Evolutionary conservation across 768 basidiomycete genomes (phyloP).

Genomic region (Leccinum longicurvipes): DNA sequence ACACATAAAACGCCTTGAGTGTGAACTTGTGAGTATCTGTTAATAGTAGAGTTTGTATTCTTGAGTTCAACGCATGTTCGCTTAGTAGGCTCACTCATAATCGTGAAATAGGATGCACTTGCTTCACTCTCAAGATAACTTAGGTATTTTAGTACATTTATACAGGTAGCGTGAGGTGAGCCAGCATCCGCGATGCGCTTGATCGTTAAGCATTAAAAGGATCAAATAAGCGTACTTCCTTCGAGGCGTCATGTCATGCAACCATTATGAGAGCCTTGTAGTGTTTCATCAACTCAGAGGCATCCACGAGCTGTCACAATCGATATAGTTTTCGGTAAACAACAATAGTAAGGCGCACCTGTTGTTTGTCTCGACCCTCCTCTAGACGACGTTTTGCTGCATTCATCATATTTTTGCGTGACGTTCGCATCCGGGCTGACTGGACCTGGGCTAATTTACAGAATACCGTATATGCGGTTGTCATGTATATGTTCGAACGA

Average conservation of each 20-base stretch:
- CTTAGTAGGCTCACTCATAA: slow-evolving; percentile 20
- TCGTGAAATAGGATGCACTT: background rate
- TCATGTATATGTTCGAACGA: background rate
- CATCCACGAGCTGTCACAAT: slow-evolving; percentile 35
- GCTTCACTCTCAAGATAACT: background rate
- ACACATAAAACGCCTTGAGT: slow-evolving; percentile 35
- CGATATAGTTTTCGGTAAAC: background rate
- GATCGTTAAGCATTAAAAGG: background rate
- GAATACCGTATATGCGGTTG: slow-evolving; percentile 1
- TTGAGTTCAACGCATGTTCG: slow-evolving; percentile 1
- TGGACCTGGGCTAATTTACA: slow-evolving; percentile 32
- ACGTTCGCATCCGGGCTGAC: slow-evolving; percentile 29
- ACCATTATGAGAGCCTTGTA: slow-evolving; percentile 38
- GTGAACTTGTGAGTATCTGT: slow-evolving; percentile 45
- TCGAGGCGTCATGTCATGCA: slow-evolving; percentile 14
- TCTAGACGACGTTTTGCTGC: slow-evolving; percentile 33
- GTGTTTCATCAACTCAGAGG: slow-evolving; percentile 38
- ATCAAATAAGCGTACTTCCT: slow-evolving; percentile 6
- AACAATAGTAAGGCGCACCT: slow-evolving; percentile 19
- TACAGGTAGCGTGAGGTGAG: background rate
- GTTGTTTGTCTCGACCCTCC: slow-evolving; percentile 38
- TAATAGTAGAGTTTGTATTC: background rate
- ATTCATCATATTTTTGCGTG: slow-evolving; percentile 33
- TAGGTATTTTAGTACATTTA: slow-evolving; percentile 1
- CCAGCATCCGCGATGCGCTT: background rate